These are phyloP conservation scores for Boletus rubroflammeus DNA, from an alignment of 768 basidiomycete genomes.

Conservation along the genomic window DNA sequence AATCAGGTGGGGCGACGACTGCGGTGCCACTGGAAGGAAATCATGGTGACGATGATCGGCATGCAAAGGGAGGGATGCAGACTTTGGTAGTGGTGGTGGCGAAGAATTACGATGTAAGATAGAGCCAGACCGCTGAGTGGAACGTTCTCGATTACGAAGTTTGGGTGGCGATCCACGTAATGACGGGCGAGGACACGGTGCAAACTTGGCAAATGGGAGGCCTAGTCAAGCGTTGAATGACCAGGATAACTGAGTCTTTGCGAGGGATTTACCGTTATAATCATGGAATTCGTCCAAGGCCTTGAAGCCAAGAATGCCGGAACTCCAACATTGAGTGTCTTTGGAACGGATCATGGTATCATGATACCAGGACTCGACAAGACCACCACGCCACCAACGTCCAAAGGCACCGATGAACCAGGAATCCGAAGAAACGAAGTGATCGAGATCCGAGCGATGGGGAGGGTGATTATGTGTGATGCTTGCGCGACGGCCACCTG, in stretches of 20 bases:
- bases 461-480: constrained; percentile 16
- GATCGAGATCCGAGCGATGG: constrained; percentile 36
- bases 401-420: constrained; percentile 94
- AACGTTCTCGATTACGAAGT: constrained; percentile 55
- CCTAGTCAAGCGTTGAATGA: constrained; percentile 32
- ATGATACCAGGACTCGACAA: constrained; percentile 78
- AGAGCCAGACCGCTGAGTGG: constrained; percentile 38
- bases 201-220: constrained; percentile 50
- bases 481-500: constrained; percentile 57
- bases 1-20: constrained; percentile 18
- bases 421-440: constrained; percentile 61
- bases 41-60: constrained; percentile 39
- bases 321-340: constrained; percentile 71
- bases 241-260: neutral
- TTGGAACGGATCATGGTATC: constrained; percentile 60
- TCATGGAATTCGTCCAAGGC: constrained; percentile 67
- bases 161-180: constrained; percentile 52
- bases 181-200: constrained; percentile 40
- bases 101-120: constrained; percentile 59
- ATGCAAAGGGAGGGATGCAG: constrained; percentile 75
- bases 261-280: constrained; percentile 51
- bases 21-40: constrained; percentile 23
- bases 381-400: constrained; percentile 84
- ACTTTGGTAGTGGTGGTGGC: constrained; percentile 82
- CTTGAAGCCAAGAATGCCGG: constrained; percentile 75